Evolutionary conservation across 352 stramenopile species (phyloP), one percentile per base, ranked within the genome.

Genomic region (Thalassiosira mediterranea): DNA sequence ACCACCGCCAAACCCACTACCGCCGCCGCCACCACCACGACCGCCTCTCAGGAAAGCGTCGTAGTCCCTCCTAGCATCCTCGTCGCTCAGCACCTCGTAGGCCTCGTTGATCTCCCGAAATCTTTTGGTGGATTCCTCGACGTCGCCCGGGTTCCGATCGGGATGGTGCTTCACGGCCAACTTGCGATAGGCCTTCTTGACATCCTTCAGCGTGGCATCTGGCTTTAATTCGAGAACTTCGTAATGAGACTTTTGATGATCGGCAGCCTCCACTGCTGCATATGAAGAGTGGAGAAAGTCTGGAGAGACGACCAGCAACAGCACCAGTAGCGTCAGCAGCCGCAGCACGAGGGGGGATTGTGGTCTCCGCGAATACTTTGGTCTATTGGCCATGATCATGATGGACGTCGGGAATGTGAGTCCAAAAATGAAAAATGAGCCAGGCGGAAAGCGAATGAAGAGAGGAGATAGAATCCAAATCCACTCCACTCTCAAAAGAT

Each of bases 81-180:
- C 88, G 74, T 97, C 91, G 29, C 87, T 94, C 29, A 97, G 80
- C 46, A 98, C 93, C 66, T 96, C 92, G 86, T 97, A 97, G 15
- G 95, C 94, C 63, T 97, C 91, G 15, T 92, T 94, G 54, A 97
- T 95, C 51, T 96, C 79, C 61, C 95, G 91, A 73, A 97, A 97
- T 48, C 88, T 89, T 71, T 95, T 94, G 61, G 94, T 93, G 25
- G 93, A 88, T 56, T 86, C 83, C 8, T 53, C 44, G 15, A 54
- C 66, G 49, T 79, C 74, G 1, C 79, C 80, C 59, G 46, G 53
- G 48, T 89, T 84, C 64, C 97, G 96, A 77, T 97, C 94, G 10
- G 93, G 95, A 64, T 81, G 72, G 42, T 76, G 58, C 68, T 79
- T 70, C 42, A 84, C 61, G 2, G 75, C 75, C 13, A 84, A 64